Base-by-base conservation (phyloP, 2,329 filamentous ascomycete genomes). In the Corinectria fuckeliana region DNA sequence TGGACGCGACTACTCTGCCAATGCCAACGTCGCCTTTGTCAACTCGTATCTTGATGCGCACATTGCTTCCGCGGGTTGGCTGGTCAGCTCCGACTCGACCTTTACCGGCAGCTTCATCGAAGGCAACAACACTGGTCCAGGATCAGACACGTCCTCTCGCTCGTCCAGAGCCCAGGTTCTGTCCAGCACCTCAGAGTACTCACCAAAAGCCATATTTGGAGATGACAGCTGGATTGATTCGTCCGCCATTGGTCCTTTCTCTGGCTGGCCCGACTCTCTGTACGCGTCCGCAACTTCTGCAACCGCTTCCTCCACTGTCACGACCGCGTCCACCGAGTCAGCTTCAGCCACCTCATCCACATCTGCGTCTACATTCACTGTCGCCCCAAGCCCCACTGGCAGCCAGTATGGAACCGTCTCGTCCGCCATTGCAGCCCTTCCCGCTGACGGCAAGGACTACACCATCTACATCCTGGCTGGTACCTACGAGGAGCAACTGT, bases 111-210 rank as follows among this genome's bases (percentile, higher is more conserved):
- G 67, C 2, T 74, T 75, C 26, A 65, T 62, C 1, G 73, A 75
- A 48, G 67, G 66, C 8, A 75, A 75, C 62, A 75, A 75, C 50
- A 74, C 73, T 1, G 73, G 73, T 0, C 67, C 71, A 4, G 73
- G 73, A 3, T 67, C 60, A 30, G 62, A 63, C 6, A 62, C 69
- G 2, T 62, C 64, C 1, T 63, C 60, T 30, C 69, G 73, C 14
- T 51, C 59, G 1, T 68, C 71, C 16, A 57, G 44, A 6, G 69
- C 55, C 2, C 67, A 67, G 9, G 47, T 74, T 1, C 54, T 65
- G 48, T 76, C 75, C 1, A 68, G 78, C 47, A 81, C 73, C 59
- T 83, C 89, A 61, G 85, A 88, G 62, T 71, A 75, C 58, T 87
- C 76, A 1, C 77, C 73, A 2, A 80, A 79, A 3, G 67, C 63